These are phyloP conservation scores for Beauveria australis DNA, from an alignment of 2,329 filamentous ascomycete genomes.

Conservation along the genomic window DNA sequence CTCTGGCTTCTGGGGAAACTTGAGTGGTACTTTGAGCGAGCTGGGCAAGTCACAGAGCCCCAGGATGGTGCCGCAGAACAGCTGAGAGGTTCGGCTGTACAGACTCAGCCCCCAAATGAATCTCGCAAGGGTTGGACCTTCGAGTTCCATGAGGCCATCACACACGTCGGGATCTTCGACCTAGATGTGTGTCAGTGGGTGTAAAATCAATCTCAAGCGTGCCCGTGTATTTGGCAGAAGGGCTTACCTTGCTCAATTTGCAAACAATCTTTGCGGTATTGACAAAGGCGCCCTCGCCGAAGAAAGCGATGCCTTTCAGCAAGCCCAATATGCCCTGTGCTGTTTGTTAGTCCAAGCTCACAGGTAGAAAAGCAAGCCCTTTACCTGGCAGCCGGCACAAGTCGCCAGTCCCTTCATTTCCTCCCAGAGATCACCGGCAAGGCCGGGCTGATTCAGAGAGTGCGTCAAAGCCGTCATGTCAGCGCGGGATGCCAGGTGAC, in stretches of 20 bases:
- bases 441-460: constrained; percentile 2
- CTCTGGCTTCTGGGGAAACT: constrained; percentile 32
- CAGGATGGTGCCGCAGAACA: constrained; percentile 45
- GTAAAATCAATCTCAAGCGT: too few species aligned
- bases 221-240: neutral
- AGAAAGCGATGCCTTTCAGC: constrained; percentile 34
- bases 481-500: neutral
- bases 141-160: constrained; percentile 39
- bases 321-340: constrained; percentile 20
- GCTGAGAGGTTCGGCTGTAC: constrained; percentile 39
- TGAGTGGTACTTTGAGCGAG: constrained; percentile 33
- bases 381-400: constrained; percentile 21
- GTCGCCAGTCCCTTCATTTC: constrained; percentile 18
- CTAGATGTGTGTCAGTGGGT: constrained; percentile 19
- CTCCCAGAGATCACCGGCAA: constrained; percentile 18
- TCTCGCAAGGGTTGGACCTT: constrained; percentile 45
- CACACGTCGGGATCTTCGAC: constrained; percentile 48
- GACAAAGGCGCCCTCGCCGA: constrained; percentile 35
- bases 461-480: neutral
- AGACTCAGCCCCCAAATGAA: constrained; percentile 38
- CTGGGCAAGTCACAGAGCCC: constrained; percentile 44
- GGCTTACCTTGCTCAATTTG: constrained; percentile 24
- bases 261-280: constrained; percentile 23
- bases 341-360: neutral
- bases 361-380: neutral